These are phyloP conservation scores for Metarhizium anisopliae DNA, from an alignment of 2,329 filamentous ascomycete species.

Conservation along the genomic window DNA sequence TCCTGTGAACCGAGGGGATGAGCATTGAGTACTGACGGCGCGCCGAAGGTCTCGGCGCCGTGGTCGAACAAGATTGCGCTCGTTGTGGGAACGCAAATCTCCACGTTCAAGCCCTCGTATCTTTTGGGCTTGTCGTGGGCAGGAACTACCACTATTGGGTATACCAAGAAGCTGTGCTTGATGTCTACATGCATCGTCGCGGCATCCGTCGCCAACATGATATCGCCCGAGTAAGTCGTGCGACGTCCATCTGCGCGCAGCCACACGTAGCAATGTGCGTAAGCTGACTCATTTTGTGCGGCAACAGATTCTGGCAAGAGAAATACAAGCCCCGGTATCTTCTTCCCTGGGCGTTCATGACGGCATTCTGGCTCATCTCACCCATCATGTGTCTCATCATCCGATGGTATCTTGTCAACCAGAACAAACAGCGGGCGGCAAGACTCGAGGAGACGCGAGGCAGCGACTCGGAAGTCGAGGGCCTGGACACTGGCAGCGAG, in stretches of 20 bases:
- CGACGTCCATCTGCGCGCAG: background rate
- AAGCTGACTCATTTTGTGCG: background rate
- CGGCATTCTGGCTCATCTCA: conserved; percentile 16
- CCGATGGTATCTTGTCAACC: conserved; percentile 12
- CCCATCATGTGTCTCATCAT: conserved; percentile 15
- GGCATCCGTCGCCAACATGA: conserved; percentile 17
- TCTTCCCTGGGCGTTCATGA: conserved; percentile 16
- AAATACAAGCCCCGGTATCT: conserved; percentile 14
- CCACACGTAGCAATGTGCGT: background rate
- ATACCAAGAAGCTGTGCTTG: conserved; percentile 15
- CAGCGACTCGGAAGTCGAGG: conserved; percentile 9
- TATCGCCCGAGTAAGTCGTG: conserved; percentile 18
- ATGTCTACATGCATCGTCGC: conserved; percentile 15
- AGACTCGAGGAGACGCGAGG: conserved; percentile 1
- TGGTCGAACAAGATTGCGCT: conserved; percentile 20
- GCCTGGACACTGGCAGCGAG: conserved; percentile 9
- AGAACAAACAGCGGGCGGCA: conserved; percentile 11
- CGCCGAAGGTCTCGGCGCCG: conserved; percentile 9
- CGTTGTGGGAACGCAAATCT: conserved; percentile 19
- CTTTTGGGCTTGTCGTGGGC: conserved; percentile 18
- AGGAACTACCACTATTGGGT: conserved; percentile 14
- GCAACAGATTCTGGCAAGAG: conserved; percentile 13
- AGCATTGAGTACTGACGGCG: too few relatives aligned
- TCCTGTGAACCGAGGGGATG: background rate
- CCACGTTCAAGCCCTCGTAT: conserved; percentile 20